These are phyloP conservation scores for Mycena citricolor DNA, from an alignment of 1,284 basidiomycete species.

Conservation along the genomic window DNA sequence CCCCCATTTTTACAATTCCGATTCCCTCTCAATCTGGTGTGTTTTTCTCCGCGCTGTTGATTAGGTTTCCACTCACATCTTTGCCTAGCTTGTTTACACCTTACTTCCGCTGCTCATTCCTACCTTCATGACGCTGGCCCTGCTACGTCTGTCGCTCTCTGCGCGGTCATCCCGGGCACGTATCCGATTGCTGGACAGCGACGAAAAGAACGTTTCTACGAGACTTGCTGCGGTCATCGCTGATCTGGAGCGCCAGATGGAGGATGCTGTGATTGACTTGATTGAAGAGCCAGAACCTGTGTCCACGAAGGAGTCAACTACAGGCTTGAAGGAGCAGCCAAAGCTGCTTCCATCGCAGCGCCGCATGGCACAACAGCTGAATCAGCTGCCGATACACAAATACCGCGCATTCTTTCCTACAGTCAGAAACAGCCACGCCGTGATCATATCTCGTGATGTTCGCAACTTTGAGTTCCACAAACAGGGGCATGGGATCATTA, in stretches of 20 bases:
- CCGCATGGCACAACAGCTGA: constrained; percentile 52
- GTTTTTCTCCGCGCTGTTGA: constrained; percentile 25
- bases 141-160: constrained; percentile 54
- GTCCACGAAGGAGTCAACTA: constrained; percentile 13
- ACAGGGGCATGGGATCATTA: constrained; percentile 59
- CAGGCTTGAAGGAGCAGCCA: constrained; percentile 36
- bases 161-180: constrained; percentile 57
- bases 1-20: constrained; percentile 63
- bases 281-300: constrained; percentile 29
- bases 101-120: constrained; percentile 68
- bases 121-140: constrained; percentile 47
- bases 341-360: constrained; percentile 56
- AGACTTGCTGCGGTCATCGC: constrained; percentile 57
- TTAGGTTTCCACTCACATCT: not conserved
- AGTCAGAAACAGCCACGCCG: constrained; percentile 63
- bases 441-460: constrained; percentile 67
- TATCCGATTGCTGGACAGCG: constrained; percentile 57
- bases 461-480: constrained; percentile 56
- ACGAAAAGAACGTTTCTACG: no score
- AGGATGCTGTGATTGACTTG: constrained; percentile 51
- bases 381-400: constrained; percentile 69
- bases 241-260: constrained; percentile 57
- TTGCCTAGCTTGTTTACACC: constrained; percentile 49
- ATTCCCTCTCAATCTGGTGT: constrained; percentile 75
- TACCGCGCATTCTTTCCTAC: constrained; percentile 60